Evolutionary conservation across 352 stramenopile species (phyloP), one percentile per base, ranked within the genome.

Genomic region (Aphanomyces stellatus): DNA sequence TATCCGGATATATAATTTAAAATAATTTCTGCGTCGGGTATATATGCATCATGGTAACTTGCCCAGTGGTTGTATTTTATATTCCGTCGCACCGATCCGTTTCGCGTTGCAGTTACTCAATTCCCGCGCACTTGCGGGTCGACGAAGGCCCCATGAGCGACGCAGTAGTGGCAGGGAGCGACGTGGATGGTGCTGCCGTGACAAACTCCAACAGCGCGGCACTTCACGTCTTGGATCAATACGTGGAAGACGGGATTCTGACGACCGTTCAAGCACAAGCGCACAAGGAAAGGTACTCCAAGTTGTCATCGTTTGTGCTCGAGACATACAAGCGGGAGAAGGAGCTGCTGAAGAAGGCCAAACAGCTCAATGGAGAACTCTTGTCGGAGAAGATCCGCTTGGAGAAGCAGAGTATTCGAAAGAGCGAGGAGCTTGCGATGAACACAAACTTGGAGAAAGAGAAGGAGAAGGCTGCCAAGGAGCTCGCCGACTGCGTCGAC

Each of bases 391-490:
- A 94, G 71, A 96, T 96, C 75, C 74, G 78, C 27, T 78, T 90
- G 25, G 87, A 93, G 69, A 93, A 95, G 76, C 82, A 93, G 71
- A 78, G 79, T 51, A 93, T 94, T 55, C 85, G 82, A 30, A 92
- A 91, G 53, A 76, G 83, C 4, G 84, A 93, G 69, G 81, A 94
- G 55, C 76, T 92, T 30, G 79, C 84, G 22, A 77, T 80, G 22
- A 85, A 88, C 62, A 76, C 80, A 27, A 82, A 76, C 0, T 71
- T 96, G 4, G 84, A 96, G 48, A 88, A 88, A 31, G 82, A 93
- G 11, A 88, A 90, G 56, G 88, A 94, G 2, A 78, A 78, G 15
- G 83, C 86, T 13, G 43, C 88, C 3, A 92, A 91, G 63, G 82
- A 93, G 46, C 64, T 93, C 28, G 80, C 80, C 15, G 82, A 93